phyloP scores from a whole-genome alignment of 2,329 filamentous ascomycete genomes.

The Sordariomycetes sp. region DNA sequence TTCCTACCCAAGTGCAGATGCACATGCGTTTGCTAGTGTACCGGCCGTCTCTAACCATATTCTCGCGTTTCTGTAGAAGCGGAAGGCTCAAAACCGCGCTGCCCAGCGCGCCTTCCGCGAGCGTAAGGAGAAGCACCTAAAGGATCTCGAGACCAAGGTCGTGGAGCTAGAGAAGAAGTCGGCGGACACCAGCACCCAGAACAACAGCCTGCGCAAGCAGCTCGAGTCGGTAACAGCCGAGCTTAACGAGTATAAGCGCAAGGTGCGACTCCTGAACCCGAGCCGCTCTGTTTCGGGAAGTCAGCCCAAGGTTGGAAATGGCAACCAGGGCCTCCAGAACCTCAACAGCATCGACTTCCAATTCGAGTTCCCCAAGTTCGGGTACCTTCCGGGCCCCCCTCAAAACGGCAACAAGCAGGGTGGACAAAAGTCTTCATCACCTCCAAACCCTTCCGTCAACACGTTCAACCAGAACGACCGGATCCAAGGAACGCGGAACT shows the following conservation, averaged over 20 bases:
- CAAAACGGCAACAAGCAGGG: conserved; percentile 7
- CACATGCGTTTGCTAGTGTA: background rate
- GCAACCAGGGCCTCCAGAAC: conserved; percentile 41
- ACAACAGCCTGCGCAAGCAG: conserved; percentile 71
- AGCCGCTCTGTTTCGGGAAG: conserved; percentile 13
- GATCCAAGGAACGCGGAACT: background rate
- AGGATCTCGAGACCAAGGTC: conserved; percentile 72
- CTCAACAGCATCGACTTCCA: conserved; percentile 73
- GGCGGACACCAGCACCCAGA: conserved; percentile 74
- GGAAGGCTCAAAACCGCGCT: conserved; percentile 90
- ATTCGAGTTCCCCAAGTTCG: conserved; percentile 95
- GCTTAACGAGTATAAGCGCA: conserved; percentile 83
- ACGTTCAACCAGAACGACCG: background rate
- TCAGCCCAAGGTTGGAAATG: conserved; percentile 20
- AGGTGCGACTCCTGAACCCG: conserved; percentile 49
- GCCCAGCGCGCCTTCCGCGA: conserved; percentile 90
- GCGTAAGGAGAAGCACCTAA: conserved; percentile 85
- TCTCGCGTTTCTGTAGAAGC: conserved; percentile 48
- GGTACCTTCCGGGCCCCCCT: conserved; percentile 49
- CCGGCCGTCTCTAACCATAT: background rate
- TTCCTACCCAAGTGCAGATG: background rate
- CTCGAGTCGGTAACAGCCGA: conserved; percentile 80
- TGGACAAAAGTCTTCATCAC: conserved; percentile 8
- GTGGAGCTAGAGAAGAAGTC: conserved; percentile 73
- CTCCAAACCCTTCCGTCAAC: background rate